Evolutionary conservation across 108 stramenopile genomes (phyloP).

Genomic region (Nannochloropsis salina): DNA sequence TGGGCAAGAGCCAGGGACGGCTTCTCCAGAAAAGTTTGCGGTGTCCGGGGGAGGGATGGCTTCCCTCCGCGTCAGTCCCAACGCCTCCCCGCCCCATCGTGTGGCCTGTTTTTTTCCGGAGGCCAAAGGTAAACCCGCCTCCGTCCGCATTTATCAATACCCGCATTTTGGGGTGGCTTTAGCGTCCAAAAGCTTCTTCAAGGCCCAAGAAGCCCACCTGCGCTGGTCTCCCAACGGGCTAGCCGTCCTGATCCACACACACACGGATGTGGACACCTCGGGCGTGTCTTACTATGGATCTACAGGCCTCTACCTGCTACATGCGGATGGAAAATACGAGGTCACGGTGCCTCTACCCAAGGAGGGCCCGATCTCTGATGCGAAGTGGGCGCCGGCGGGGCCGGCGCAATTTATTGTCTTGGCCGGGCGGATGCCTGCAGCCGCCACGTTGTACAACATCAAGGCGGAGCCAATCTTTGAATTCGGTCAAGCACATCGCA

Average conservation of each 20-base stretch:
- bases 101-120: constrained; percentile 73
- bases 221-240: constrained; percentile 34
- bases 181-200: constrained; percentile 50
- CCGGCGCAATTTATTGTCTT: constrained; percentile 65
- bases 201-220: constrained; percentile 33
- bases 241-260: constrained; percentile 60
- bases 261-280: constrained; percentile 82
- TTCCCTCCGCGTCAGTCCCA: neutral
- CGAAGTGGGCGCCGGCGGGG: constrained; percentile 78
- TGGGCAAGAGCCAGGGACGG: neutral
- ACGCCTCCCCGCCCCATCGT: constrained; percentile 19
- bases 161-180: constrained; percentile 27
- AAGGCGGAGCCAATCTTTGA: constrained; percentile 81
- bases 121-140: constrained; percentile 77
- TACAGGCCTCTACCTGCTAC: constrained; percentile 72
- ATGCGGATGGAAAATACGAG: constrained; percentile 48
- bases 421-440: constrained; percentile 82
- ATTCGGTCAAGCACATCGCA: constrained; percentile 85
- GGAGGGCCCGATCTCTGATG: constrained; percentile 57
- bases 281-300: constrained; percentile 90
- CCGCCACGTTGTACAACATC: constrained; percentile 78
- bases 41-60: neutral
- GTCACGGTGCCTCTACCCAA: constrained; percentile 60
- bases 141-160: constrained; percentile 42
- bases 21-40: neutral